Base-by-base conservation (phyloP, 129 eudicot species). In the Helianthus tuberosus region DNA sequence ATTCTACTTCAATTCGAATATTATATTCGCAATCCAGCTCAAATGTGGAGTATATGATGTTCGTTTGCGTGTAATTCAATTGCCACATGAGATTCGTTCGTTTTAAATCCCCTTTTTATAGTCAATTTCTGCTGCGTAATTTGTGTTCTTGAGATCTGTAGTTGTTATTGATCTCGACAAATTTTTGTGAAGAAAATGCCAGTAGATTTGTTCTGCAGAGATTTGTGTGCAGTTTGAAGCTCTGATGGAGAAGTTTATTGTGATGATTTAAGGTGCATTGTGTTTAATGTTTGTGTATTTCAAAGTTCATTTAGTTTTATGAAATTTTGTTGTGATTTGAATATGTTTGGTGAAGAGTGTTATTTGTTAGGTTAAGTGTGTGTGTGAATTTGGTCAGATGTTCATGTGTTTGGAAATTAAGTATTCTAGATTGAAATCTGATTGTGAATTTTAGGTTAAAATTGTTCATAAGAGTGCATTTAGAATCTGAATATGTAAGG, bases 181-280 rank as follows among this genome's bases (percentile, higher is more conserved):
- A 0, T 2, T 1, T 27, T 27, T 27, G 32, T 47, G 41, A 20
- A 17, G 46, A 13, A 47, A 77, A 59, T 70, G 77, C 46, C 25
- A 49, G 50, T 41, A 29, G 23, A 50, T 49, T 74, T 27, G 32
- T 27, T 27, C 32, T 27, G 32, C 32, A 27, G 32, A 27, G 32
- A 27, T 27, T 27, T 1, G 0, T 27, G 32, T 27, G 32, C 32
- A 49, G 43, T 63, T 69, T 8, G 71, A 53, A 69, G 66, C 81
- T 78, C 14, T 53, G 73, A 69, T 75, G 84, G 23, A 16, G 46
- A 6, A 5, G 66, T 58, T 23, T 59, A 47, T 60, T 43, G 36
- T 77, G 36, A 60, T 47, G 68, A 32, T 29, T 62, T 23, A 62
- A 80, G 84, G 84, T 80, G 39, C 79, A 76, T 75, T 78, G 72